Conservation (phyloP, 108 stramenopile genomes). For the Pseudonitzschia multiseries region DNA sequence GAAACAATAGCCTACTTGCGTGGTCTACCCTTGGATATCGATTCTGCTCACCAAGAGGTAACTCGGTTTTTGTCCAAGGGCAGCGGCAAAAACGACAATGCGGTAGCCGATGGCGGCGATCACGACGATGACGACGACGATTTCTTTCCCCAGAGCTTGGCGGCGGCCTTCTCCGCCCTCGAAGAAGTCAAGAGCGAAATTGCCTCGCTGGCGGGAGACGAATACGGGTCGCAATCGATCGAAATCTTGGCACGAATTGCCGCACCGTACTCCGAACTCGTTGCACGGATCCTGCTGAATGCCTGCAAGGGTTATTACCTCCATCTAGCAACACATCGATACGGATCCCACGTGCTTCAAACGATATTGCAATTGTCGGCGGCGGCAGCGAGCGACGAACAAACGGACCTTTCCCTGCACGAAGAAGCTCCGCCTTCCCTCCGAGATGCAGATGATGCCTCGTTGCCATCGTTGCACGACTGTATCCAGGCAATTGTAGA, state of each 20-base stretch:
- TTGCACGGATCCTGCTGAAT: constrained; percentile 56
- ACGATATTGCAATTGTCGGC: constrained; percentile 59
- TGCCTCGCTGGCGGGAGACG: constrained; percentile 82
- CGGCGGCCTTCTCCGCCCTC: constrained; percentile 70
- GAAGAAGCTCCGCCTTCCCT: constrained; percentile 47
- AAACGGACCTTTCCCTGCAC: constrained; percentile 49
- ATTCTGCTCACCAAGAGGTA: constrained; percentile 56
- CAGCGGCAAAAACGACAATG: background rate
- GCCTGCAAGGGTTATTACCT: constrained; percentile 63
- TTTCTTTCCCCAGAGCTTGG: constrained; percentile 64
- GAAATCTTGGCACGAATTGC: constrained; percentile 70
- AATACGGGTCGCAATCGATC: constrained; percentile 60
- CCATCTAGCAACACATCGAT: constrained; percentile 79
- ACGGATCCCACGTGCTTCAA: constrained; percentile 83
- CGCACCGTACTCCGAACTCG: constrained; percentile 58
- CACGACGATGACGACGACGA: constrained; percentile 20
- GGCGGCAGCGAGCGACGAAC: background rate
- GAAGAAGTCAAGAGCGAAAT: constrained; percentile 78
- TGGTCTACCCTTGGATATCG: constrained; percentile 70
- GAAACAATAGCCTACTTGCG: constrained; percentile 77
- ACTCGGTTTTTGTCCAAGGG: constrained; percentile 36
- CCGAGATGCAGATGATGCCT: constrained; percentile 23
- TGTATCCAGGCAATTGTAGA: constrained; percentile 49
- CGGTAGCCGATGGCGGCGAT: constrained; percentile 11
- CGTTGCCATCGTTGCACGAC: constrained; percentile 44